Evolutionary conservation across 371 early-diverging fungal genomes (phyloP).

Genomic region (Rhizopus arrhizus): DNA sequence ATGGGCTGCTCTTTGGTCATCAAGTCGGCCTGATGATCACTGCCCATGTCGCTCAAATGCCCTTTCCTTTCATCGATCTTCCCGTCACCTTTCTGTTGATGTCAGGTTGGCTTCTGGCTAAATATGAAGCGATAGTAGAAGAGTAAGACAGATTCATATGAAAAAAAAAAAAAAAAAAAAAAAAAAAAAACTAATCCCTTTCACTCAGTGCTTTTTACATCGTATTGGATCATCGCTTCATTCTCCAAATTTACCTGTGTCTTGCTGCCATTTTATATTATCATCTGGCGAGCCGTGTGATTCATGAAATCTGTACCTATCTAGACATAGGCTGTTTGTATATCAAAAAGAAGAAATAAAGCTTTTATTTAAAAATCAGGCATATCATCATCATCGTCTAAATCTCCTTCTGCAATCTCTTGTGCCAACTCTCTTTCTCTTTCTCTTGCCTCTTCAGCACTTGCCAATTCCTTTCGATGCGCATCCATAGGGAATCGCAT

Average conservation of each 20-base stretch:
- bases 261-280: constrained; percentile 57
- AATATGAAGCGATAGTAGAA: constrained; percentile 50
- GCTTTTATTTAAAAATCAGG: constrained; percentile 43
- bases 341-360: constrained; percentile 65
- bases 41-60: constrained; percentile 81
- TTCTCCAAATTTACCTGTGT: constrained; percentile 28
- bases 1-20: constrained; percentile 83
- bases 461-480: constrained; percentile 81
- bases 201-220: constrained; percentile 3
- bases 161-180: background rate
- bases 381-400: constrained; percentile 74
- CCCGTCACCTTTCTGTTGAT: constrained; percentile 54
- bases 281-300: constrained; percentile 71
- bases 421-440: constrained; percentile 91
- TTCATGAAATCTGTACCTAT: constrained; percentile 80
- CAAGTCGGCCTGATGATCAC: constrained; percentile 85
- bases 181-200: background rate
- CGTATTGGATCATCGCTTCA: constrained; percentile 23
- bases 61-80: constrained; percentile 75
- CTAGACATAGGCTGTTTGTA: constrained; percentile 84
- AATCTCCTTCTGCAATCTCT: constrained; percentile 88
- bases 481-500: constrained; percentile 93
- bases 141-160: constrained; percentile 58
- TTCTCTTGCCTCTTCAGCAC: constrained; percentile 83
- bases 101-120: constrained; percentile 70